These are phyloP conservation scores for Leavenworthia alabamica DNA, from an alignment of 345 rosid genomes.

Conservation along the genomic window DNA sequence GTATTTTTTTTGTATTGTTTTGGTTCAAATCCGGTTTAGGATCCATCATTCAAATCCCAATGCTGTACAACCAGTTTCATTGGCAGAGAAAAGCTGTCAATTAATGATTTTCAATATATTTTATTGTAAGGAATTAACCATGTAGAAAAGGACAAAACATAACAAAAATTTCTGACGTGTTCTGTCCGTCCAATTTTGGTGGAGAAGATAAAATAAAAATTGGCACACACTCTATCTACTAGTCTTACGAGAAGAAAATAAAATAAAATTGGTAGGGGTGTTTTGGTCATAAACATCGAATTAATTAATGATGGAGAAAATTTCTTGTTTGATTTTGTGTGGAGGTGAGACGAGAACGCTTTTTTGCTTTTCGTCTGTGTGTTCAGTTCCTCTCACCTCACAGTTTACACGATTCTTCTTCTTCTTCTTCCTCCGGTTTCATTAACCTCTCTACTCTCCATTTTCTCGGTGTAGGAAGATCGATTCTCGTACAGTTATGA, in stretches of 20 bases:
- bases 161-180: slow-evolving; percentile 4
- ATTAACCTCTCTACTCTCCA: slow-evolving; percentile 8
- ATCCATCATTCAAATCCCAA: neutral
- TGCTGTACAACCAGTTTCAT: neutral
- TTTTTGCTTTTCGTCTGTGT: slow-evolving; percentile 28
- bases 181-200: slow-evolving; percentile 36
- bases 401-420: slow-evolving; percentile 30
- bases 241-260: neutral
- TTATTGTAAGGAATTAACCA: neutral
- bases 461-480: slow-evolving; percentile 10
- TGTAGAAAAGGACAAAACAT: slow-evolving; percentile 16
- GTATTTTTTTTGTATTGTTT: neutral
- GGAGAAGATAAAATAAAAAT: slow-evolving; percentile 31
- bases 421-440: slow-evolving; percentile 4
- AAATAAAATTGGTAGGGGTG: slow-evolving; percentile 9
- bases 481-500: slow-evolving; percentile 31
- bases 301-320: neutral
- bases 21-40: neutral
- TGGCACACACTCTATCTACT: neutral
- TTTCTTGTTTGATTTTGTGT: slow-evolving; percentile 35
- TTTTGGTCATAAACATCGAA: slow-evolving; percentile 16
- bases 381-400: slow-evolving; percentile 11
- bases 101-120: neutral
- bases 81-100: neutral
- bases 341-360: slow-evolving; percentile 62